These are phyloP conservation scores for Athelia sp. DNA, from an alignment of 1,284 basidiomycete species.

Conservation along the genomic window DNA sequence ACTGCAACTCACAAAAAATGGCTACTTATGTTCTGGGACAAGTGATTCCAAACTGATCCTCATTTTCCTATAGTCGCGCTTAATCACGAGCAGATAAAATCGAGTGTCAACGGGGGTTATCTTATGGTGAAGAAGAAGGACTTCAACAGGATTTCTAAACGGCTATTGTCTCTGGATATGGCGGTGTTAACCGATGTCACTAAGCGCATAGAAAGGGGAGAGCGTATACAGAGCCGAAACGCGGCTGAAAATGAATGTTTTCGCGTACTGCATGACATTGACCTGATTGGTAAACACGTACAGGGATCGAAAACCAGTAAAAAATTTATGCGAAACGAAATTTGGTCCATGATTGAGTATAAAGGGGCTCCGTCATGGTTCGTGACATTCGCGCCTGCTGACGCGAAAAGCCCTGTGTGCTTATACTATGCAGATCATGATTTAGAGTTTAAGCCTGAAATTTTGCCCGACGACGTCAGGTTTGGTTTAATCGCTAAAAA, in stretches of 20 bases:
- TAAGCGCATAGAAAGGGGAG: constrained; percentile 15
- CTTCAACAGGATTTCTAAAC: constrained; percentile 20
- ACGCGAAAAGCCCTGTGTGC: constrained; percentile 20
- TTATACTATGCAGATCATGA: constrained; percentile 20
- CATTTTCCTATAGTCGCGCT: constrained; percentile 33
- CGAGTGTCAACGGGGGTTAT: constrained; percentile 21
- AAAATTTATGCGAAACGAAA: constrained; percentile 31
- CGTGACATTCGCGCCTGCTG: constrained; percentile 20
- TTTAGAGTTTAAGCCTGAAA: constrained; percentile 4
- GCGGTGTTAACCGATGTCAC: constrained; percentile 18
- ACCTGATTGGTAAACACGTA: constrained; percentile 27
- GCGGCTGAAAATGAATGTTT: constrained; percentile 28
- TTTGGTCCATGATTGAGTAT: constrained; percentile 28
- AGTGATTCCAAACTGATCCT: constrained; percentile 30
- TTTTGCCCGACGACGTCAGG: not conserved
- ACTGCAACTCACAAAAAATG: constrained; percentile 15
- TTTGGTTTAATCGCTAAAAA: constrained; percentile 14
- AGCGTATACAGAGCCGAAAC: constrained; percentile 17
- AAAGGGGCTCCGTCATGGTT: constrained; percentile 22
- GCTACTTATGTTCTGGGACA: constrained; percentile 32
- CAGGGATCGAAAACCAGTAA: constrained; percentile 26
- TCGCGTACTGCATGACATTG: constrained; percentile 27
- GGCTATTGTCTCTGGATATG: constrained; percentile 20
- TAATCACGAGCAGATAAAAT: constrained; percentile 33
- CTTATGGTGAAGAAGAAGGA: constrained; percentile 19